Evolutionary conservation across 441 rosid species (phyloP), one percentile per base, ranked within the genome.

Genomic region (Mallotus repandus): DNA sequence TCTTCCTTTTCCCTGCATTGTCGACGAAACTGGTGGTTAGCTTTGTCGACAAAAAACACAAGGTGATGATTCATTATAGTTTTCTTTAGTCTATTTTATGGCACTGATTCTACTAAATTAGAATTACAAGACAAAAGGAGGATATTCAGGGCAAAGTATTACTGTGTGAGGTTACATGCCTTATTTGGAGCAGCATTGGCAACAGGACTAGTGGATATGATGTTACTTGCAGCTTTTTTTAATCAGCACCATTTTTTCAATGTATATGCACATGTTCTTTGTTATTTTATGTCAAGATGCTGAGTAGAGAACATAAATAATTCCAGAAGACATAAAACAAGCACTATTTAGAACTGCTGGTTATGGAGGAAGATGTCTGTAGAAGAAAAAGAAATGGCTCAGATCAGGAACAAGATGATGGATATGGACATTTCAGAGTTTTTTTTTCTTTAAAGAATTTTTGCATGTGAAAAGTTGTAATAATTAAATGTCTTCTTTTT

Each of bases 141-240:
- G 81, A 90, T 94, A 74, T 94, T 92, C 86, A 86, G 87, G 98
- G 98, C 95, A 43, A 94, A 94, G 85, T 94, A 94, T 73, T 90
- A 88, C 35, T 89, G 98, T 72, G 97, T 92, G 75, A 85, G 95
- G 78, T 81, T 91, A 59, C 98, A 94, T 73, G 78, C 87, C 19
- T 80, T 94, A 54, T 87, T 92, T 63, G 98, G 94, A 72, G 91
- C 86, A 54, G 95, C 97, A 21, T 79, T 90, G 81, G 84, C 90
- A 11, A 81, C 81, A 59, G 98, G 98, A 74, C 81, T 89, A 56
- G 83, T 90, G 12, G 71, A 25, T 25, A 25, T 25, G 29, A 25
- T 25, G 29, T 25, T 25, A 25, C 29, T 25, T 25, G 29, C 29
- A 25, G 29, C 29, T 43, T 49, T 0, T 19, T 45, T 43, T 21